These are phyloP conservation scores for Polygonum aviculare DNA, from an alignment of 148 eudicot genomes.

Conservation along the genomic window DNA sequence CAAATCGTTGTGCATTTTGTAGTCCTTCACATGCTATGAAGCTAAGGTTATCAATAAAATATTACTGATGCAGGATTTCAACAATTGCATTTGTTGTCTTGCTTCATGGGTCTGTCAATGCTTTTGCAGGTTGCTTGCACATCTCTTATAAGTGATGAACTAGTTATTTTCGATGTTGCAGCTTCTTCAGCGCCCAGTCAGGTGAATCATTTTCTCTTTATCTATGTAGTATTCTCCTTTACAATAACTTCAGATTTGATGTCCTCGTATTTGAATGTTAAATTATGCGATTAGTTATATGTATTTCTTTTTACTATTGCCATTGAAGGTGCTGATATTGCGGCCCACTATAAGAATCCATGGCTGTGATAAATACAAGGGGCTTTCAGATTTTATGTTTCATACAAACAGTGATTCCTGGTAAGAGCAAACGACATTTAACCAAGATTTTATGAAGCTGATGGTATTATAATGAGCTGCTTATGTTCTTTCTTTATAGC, in stretches of 20 bases:
- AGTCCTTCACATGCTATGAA: not conserved
- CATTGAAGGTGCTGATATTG: constrained; percentile 51
- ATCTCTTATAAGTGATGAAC: constrained; percentile 47
- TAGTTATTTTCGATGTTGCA: constrained; percentile 69
- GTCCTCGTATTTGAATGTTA: not conserved
- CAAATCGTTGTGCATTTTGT: not conserved
- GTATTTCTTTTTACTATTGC: not conserved
- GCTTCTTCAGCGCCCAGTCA: constrained; percentile 63
- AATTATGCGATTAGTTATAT: not conserved
- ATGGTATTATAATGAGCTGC: not conserved
- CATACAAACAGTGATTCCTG: constrained; percentile 49
- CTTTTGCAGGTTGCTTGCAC: constrained; percentile 75
- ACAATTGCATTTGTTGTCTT: not conserved
- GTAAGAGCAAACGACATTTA: constrained; percentile 17
- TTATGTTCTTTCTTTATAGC: not conserved
- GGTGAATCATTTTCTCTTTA: constrained; percentile 21
- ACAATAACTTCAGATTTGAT: not conserved
- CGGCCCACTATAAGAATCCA: constrained; percentile 46
- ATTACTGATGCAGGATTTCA: not conserved
- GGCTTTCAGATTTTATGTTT: constrained; percentile 76
- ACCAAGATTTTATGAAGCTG: not conserved
- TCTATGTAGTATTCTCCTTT: not conserved
- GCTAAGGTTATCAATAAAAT: not conserved
- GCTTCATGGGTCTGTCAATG: constrained; percentile 5
- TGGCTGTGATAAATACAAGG: constrained; percentile 41